Percentiles rank a stretch among this genome's conserved stretches.
These are phyloP conservation scores for Hirsutella rhossiliensis DNA, from an alignment of 2,329 filamentous ascomycete genomes.

Conservation along the genomic window DNA sequence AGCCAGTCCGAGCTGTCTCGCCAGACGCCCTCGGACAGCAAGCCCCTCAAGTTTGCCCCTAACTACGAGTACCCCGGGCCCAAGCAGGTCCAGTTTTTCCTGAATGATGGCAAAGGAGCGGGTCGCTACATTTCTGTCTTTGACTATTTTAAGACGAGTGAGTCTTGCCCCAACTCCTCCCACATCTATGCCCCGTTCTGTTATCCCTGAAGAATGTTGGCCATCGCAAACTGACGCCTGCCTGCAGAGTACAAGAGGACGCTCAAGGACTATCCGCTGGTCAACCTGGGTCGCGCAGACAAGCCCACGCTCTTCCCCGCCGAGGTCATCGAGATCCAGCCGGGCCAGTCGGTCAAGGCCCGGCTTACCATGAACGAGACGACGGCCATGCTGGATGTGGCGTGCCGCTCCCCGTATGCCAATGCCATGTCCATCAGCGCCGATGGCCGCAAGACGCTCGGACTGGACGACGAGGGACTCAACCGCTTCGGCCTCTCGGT, in stretches of 20 bases:
- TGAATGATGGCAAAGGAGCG: slow-evolving; percentile 11
- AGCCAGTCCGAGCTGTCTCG: slow-evolving; percentile 9
- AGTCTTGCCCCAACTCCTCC: slow-evolving; percentile 6
- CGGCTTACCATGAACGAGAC: slow-evolving; percentile 52
- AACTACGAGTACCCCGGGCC: slow-evolving; percentile 19
- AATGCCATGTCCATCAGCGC: slow-evolving; percentile 57
- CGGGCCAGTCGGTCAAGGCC: slow-evolving; percentile 50
- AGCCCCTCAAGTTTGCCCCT: slow-evolving; percentile 11
- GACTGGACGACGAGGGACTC: slow-evolving; percentile 38
- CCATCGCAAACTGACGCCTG: background rate
- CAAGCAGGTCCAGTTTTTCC: slow-evolving; percentile 18
- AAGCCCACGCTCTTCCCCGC: slow-evolving; percentile 54
- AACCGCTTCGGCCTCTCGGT: slow-evolving; percentile 51
- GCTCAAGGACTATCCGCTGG: slow-evolving; percentile 37
- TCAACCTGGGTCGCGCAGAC: slow-evolving; percentile 50
- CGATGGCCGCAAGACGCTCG: slow-evolving; percentile 44
- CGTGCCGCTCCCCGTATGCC: slow-evolving; percentile 51
- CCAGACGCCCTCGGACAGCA: slow-evolving; percentile 5
- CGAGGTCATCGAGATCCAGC: slow-evolving; percentile 50
- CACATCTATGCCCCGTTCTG: background rate
- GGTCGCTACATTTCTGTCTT: slow-evolving; percentile 23
- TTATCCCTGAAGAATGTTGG: no score
- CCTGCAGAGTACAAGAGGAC: slow-evolving; percentile 21
- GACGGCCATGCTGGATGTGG: slow-evolving; percentile 57
- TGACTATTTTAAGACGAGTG: slow-evolving; percentile 33